Base-by-base conservation (phyloP, 139 green algal species). In the Chlorella sp. region DNA sequence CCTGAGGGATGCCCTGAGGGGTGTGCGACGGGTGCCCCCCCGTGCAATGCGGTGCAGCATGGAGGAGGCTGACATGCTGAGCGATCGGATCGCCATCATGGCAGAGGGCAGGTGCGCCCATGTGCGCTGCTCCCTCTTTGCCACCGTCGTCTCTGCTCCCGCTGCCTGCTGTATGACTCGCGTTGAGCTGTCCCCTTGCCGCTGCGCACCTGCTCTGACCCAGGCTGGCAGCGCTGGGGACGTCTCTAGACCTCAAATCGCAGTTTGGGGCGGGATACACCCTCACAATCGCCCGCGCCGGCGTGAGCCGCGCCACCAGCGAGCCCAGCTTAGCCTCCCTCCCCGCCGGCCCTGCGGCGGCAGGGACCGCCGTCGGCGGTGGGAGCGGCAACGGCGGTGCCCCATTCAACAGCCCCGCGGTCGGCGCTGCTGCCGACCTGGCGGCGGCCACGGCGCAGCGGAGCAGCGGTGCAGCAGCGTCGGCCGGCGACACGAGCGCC, bases 41-140 rank as follows among this genome's bases (percentile, higher is more conserved):
- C n/a, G n/a, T n/a, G n/a, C n/a, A n/a, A n/a, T n/a, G n/a, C n/a
- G n/a, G n/a, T n/a, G n/a, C n/a, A n/a, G 75, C 46, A 98, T 98
- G 95, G 95, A 98, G 84, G 95, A 98, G 81, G 92, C 87, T 33
- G 95, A 98, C 76, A 89, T 90, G 45, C 87, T 98, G 73, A 94
- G 90, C 71, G 82, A 77, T 27, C 79, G 91, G 27, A 87, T 98
- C 38, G 89, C 81, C 83, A 96, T 98, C 84, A 93, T 98, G 91
- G 82, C 90, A 38, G 76, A 77, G 17, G 90, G 94, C 25, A 33
- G 71, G 53, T 78, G 60, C 1, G 60, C 23, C 2, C 25, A 25
- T 19, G 21, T 42, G 67, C 15, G n/a, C n/a, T n/a, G n/a, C n/a
- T n/a, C n/a, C n/a, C n/a, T n/a, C n/a, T n/a, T n/a, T n/a, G n/a